A percentile compares a stretch with the other conserved stretches of the same genome.
phyloP scores from a whole-genome alignment of 805 yeast genomes.

The Kodamaea kaohsiungensis region DNA sequence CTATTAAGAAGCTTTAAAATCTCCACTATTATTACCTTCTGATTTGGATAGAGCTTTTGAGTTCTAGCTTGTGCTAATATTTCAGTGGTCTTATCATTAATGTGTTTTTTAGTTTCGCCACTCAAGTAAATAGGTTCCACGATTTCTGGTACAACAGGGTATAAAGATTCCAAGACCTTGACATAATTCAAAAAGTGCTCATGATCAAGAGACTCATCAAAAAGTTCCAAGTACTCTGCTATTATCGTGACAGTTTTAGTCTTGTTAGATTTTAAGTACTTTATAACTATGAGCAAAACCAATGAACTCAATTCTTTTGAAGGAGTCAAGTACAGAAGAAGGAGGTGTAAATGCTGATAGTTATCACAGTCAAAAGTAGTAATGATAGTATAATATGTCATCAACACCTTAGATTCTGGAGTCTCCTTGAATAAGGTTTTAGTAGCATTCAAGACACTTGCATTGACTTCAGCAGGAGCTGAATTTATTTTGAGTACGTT shows the following conservation, averaged over 20 bases:
- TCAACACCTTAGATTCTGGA: constrained; percentile 11
- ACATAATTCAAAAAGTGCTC: constrained; percentile 22
- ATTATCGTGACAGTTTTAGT: constrained; percentile 18
- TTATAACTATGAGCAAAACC: constrained; percentile 24
- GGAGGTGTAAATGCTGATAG: constrained; percentile 22
- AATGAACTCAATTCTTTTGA: constrained; percentile 16
- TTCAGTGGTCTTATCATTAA: constrained; percentile 15
- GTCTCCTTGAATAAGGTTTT: constrained; percentile 3
- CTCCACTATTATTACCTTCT: constrained; percentile 5
- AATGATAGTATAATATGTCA: constrained; percentile 20
- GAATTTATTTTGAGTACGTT: constrained; percentile 11
- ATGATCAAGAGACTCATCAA: constrained; percentile 8
- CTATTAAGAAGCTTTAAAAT: constrained; percentile 24
- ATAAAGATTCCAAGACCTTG: constrained; percentile 23
- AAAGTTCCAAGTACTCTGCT: constrained; percentile 23
- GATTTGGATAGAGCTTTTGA: constrained; percentile 1
- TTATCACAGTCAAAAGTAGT: constrained; percentile 19
- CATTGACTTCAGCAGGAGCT: not conserved
- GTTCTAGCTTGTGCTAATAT: constrained; percentile 3
- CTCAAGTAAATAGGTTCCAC: constrained; percentile 23
- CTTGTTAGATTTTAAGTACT: constrained; percentile 18
- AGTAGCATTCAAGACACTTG: constrained; percentile 9
- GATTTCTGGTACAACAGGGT: constrained; percentile 29
- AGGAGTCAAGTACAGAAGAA: constrained; percentile 21
- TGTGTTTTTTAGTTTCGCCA: constrained; percentile 17